A percentile compares a stretch with the other conserved stretches of the same genome.
Conservation (phyloP, 2,329 filamentous ascomycete species). For the Calonectria hongkongensis region DNA sequence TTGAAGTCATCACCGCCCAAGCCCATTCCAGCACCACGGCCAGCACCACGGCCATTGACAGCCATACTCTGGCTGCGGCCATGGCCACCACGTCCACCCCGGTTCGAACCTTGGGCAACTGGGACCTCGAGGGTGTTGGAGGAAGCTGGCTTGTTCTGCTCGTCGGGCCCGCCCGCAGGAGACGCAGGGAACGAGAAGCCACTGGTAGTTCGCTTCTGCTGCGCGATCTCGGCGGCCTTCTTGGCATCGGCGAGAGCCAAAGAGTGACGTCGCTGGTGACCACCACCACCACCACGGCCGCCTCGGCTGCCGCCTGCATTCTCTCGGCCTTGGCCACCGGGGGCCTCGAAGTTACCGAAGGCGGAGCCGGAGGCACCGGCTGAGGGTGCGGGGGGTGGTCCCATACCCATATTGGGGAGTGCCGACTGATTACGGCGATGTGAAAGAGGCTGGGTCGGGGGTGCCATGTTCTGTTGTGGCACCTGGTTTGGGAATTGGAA, state of each 20-base stretch:
- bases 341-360: slow-evolving; percentile 86
- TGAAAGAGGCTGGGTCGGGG: slow-evolving; percentile 85
- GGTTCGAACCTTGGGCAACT: slow-evolving; percentile 65
- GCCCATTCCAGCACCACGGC: slow-evolving; percentile 75
- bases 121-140: slow-evolving; percentile 58
- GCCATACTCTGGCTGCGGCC: slow-evolving; percentile 95
- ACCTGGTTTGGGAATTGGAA: slow-evolving; percentile 93
- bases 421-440: slow-evolving; percentile 99
- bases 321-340: slow-evolving; percentile 62
- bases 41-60: slow-evolving; percentile 80
- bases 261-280: slow-evolving; percentile 95
- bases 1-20: slow-evolving; percentile 80
- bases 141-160: slow-evolving; percentile 64
- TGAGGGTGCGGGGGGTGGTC: slow-evolving; percentile 91
- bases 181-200: slow-evolving; percentile 93
- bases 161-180: slow-evolving; percentile 76
- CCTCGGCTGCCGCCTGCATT: slow-evolving; percentile 73
- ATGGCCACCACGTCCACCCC: slow-evolving; percentile 76
- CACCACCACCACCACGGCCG: slow-evolving; percentile 83
- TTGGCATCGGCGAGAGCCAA: slow-evolving; percentile 96
- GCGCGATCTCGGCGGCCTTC: slow-evolving; percentile 96
- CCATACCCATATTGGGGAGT: slow-evolving; percentile 93
- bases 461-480: slow-evolving; percentile 84
- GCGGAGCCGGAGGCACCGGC: slow-evolving; percentile 87
- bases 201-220: slow-evolving; percentile 95